phyloP scores from a whole-genome alignment of 2,329 filamentous ascomycete species.

The Curvularia lunata region DNA sequence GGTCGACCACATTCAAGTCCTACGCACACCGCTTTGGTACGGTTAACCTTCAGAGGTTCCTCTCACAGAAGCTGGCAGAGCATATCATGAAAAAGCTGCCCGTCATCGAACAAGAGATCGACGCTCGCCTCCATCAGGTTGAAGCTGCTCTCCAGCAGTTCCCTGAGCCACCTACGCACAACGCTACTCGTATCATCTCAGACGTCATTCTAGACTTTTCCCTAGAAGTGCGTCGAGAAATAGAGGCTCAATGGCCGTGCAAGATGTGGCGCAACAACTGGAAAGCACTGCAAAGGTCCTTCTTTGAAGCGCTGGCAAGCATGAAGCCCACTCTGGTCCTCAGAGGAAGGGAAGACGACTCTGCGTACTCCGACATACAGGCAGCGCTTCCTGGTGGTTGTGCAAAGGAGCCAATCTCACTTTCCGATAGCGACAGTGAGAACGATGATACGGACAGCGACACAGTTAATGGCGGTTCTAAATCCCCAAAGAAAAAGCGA shows the following conservation, averaged over 20 bases:
- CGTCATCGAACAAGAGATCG: slow-evolving; percentile 53
- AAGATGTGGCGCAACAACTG: slow-evolving; percentile 55
- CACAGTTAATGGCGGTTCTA: neutral
- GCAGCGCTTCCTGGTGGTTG: slow-evolving; percentile 16
- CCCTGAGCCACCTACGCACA: slow-evolving; percentile 68
- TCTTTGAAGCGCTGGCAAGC: slow-evolving; percentile 53
- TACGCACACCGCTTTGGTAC: slow-evolving; percentile 61
- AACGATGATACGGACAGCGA: slow-evolving; percentile 6
- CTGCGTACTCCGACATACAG: slow-evolving; percentile 14
- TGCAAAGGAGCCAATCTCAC: slow-evolving; percentile 21
- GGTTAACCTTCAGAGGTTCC: slow-evolving; percentile 53
- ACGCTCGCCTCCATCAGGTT: slow-evolving; percentile 58
- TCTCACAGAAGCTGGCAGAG: slow-evolving; percentile 58
- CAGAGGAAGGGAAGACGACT: slow-evolving; percentile 18
- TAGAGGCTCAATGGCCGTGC: slow-evolving; percentile 57
- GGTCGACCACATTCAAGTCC: slow-evolving; percentile 51
- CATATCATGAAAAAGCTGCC: slow-evolving; percentile 53
- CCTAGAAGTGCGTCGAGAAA: slow-evolving; percentile 58
- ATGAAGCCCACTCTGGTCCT: slow-evolving; percentile 37
- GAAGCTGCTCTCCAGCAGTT: slow-evolving; percentile 62
- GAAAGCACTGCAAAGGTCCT: slow-evolving; percentile 56
- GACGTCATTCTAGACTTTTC: slow-evolving; percentile 66
- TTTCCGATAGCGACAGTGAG: slow-evolving; percentile 28
- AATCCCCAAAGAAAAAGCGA: slow-evolving; percentile 42
- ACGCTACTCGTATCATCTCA: slow-evolving; percentile 70